Evolutionary conservation across 176 grass and related monocot species (phyloP).

Genomic region (Tuctoria greenei): DNA sequence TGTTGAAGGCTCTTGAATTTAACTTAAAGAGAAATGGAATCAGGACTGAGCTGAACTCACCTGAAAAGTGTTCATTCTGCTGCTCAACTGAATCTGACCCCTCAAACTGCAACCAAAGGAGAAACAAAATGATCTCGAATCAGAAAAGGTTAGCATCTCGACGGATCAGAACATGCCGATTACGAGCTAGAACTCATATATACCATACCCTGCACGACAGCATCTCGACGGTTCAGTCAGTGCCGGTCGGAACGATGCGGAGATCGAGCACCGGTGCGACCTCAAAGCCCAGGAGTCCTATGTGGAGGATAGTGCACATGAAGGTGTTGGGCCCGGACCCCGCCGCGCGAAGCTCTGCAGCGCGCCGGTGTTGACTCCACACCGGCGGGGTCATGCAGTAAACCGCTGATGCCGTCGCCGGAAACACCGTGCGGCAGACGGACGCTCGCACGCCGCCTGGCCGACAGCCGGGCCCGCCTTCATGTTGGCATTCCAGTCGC

Average conservation of each 20-base stretch:
- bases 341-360: constrained; percentile 62
- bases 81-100: constrained; percentile 60
- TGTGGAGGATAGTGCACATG: constrained; percentile 67
- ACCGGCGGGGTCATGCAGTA: constrained; percentile 61
- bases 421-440: constrained; percentile 39
- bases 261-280: constrained; percentile 75
- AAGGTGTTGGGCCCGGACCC: constrained; percentile 20
- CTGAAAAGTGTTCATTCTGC: constrained; percentile 78
- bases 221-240: constrained; percentile 82
- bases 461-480: constrained; percentile 40
- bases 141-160: background rate
- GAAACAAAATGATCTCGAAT: background rate
- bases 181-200: background rate
- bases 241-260: constrained; percentile 52
- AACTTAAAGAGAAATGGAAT: background rate
- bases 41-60: constrained; percentile 17
- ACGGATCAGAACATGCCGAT: too few species aligned
- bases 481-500: background rate
- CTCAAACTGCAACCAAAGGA: constrained; percentile 57
- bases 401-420: constrained; percentile 42
- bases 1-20: background rate
- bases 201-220: constrained; percentile 73
- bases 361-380: constrained; percentile 75
- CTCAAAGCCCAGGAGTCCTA: constrained; percentile 72
- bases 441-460: constrained; percentile 44